Base-by-base conservation (phyloP, 2,329 filamentous ascomycete genomes). In the Aspergillus latus region DNA sequence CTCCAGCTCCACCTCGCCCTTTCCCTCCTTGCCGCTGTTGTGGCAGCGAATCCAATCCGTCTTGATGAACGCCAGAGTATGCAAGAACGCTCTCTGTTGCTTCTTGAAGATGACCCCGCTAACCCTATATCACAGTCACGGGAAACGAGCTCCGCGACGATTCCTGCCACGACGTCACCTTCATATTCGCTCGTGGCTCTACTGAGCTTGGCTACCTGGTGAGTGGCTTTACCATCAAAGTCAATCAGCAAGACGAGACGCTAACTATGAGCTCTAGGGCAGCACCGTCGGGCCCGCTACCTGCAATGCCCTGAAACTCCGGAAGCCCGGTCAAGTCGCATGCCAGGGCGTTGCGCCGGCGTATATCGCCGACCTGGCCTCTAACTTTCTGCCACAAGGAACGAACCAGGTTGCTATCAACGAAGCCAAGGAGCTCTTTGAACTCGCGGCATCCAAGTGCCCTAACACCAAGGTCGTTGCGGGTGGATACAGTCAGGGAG, bases 171-270 rank as follows among this genome's bases (percentile, higher is more conserved):
- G 68, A 70, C 21, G 66, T 79, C n/a, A 74, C 78, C 28, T 76
- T 81, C 46, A 76, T 81, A 47, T 81, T 77, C 59, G 78, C 79
- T 8, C 74, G 79, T 43, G 79, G 76, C 15, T 80, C 78, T 4
- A 76, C 74, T 9, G 79, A 82, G 61, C 62, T 67, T 5, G 79
- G 79, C 13, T 79, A 80, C 65, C 74, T 81, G 63, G 77, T 78
- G 68, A 44, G 52, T 37, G 21, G 1, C 10, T 37, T 13, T 13
- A 37, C 13, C 10, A 11, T 13, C 11, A 37, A 11, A 2, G 10
- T 13, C 5, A 37, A 5, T 13, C 34, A 10, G 34, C 34, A 9
- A 37, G 2, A 13, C 8, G 9, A 37, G 9, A 9, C 34, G 13
- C 34, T 37, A 37, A 29, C 3, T 42, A 21, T 21, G 29, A 21